Conservation (phyloP, 1,284 basidiomycete species). For the Ceratobasidium sp. region DNA sequence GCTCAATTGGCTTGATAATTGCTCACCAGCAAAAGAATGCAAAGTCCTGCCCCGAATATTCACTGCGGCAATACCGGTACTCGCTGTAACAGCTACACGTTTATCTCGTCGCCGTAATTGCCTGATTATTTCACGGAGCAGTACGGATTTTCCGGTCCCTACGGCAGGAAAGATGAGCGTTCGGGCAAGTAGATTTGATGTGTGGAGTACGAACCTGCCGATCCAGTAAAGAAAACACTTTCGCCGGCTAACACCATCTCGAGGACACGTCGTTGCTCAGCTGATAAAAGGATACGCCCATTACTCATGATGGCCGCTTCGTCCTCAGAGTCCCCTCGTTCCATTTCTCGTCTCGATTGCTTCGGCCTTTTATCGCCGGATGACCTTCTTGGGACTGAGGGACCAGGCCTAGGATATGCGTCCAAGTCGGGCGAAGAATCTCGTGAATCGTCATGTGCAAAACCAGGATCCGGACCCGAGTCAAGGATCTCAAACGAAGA, state of each 20-base stretch:
- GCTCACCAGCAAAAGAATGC: slow-evolving; percentile 66
- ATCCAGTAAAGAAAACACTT: slow-evolving; percentile 48
- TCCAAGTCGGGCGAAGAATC: no score
- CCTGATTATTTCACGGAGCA: slow-evolving; percentile 14
- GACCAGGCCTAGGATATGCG: no score
- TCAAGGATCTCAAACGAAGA: slow-evolving; percentile 1
- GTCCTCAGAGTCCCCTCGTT: neutral
- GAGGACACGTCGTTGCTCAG: slow-evolving; percentile 45
- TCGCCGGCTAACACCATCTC: slow-evolving; percentile 41
- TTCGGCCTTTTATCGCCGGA: no score
- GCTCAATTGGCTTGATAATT: neutral
- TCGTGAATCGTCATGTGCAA: no score
- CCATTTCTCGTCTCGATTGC: no score
- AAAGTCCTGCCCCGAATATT: slow-evolving; percentile 70
- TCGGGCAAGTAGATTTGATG: neutral
- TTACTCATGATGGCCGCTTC: neutral
- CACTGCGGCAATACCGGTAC: slow-evolving; percentile 63
- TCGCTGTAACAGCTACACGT: slow-evolving; percentile 23
- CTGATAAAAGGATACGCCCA: slow-evolving; percentile 36
- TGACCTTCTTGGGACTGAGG: no score
- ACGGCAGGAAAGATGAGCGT: neutral
- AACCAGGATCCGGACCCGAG: neutral
- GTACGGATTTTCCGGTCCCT: slow-evolving; percentile 33
- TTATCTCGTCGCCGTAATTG: neutral
- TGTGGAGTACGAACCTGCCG: slow-evolving; percentile 40